These are phyloP conservation scores for Chara braunii DNA, from an alignment of 139 green algal species.

Conservation along the genomic window DNA sequence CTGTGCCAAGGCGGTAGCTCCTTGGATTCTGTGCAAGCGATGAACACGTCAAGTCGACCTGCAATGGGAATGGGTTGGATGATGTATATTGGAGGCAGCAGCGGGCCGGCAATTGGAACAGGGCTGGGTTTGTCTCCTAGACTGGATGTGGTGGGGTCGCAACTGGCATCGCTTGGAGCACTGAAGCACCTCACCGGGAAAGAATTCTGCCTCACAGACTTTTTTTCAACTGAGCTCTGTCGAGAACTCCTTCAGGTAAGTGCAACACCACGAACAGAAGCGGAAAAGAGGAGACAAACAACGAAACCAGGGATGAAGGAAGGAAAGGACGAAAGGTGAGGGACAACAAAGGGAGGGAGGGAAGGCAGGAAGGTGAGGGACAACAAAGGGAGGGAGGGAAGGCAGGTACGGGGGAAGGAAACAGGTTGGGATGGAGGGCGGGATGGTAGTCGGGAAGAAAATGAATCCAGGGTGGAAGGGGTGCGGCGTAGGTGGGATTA, in stretches of 20 bases:
- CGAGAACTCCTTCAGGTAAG: slow-evolving; percentile 20
- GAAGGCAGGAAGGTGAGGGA: neutral
- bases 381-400: neutral
- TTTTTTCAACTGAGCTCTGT: slow-evolving; percentile 4
- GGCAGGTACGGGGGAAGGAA: slow-evolving; percentile 10
- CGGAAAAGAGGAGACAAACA: neutral
- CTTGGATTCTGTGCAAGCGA: too few species aligned
- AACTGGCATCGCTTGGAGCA: neutral
- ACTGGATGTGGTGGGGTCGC: neutral
- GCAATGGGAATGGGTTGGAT: neutral
- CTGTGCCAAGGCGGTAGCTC: too few species aligned
- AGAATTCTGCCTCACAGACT: slow-evolving; percentile 3
- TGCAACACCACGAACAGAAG: neutral
- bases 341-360: neutral
- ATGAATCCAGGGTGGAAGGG: too few species aligned
- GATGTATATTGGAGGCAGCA: neutral
- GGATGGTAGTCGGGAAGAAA: too few species aligned
- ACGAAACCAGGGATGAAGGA: neutral
- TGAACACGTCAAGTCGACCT: neutral
- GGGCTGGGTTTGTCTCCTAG: neutral
- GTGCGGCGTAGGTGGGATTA: too few species aligned
- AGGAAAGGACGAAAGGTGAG: neutral
- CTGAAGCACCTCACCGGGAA: slow-evolving; percentile 1
- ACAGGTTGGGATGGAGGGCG: too few species aligned
- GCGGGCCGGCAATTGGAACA: neutral